Base-by-base conservation (phyloP, 306 rosid species). In the Argentina anserina region DNA sequence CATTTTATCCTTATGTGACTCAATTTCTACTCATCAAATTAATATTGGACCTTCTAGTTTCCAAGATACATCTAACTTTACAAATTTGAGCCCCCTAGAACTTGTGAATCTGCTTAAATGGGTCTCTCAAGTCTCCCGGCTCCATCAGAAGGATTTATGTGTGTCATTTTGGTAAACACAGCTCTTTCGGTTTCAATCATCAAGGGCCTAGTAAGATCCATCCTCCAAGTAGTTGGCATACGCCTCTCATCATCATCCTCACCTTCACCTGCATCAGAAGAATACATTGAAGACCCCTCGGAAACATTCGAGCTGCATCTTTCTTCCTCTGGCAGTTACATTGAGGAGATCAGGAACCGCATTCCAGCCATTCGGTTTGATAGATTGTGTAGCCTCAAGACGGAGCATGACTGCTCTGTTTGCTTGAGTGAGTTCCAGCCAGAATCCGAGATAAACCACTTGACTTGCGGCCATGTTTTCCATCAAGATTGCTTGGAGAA, bases 91-190 rank as follows among this genome's bases (percentile, higher is more conserved):
- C 33, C 62, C 58, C 70, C 55, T 33, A 6, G 39, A 65, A 68
- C 60, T 40, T 69, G 31, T 29, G 20, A 34, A 33, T 60, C 81
- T 65, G 75, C 63, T 56, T 69, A 78, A 72, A 94, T 94, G 98
- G 98, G 98, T 62, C 92, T 94, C 59, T 88, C 94, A 66, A 91
- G 86, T 88, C 96, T 94, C 11, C 97, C 98, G 76, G 84, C 98
- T 78, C 96, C 92, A 76, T 89, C 96, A 29, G 96, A 91, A 86
- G 98, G 98, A 77, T 89, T 94, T 18, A 71, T 91, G 5, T 88
- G 94, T 76, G 80, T 82, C 37, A 76, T 91, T 68, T 14, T 94
- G 49, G 90, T 88, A 33, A 94, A 94, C 86, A 87, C 95, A 25
- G 92, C 91, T 3, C 68, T 87, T 21, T 89, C 97, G 53, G 72